A percentile compares a stretch with the other conserved stretches of the same genome.
phyloP scores from a whole-genome alignment of 2,329 filamentous ascomycete species.

The Alternaria triticina region DNA sequence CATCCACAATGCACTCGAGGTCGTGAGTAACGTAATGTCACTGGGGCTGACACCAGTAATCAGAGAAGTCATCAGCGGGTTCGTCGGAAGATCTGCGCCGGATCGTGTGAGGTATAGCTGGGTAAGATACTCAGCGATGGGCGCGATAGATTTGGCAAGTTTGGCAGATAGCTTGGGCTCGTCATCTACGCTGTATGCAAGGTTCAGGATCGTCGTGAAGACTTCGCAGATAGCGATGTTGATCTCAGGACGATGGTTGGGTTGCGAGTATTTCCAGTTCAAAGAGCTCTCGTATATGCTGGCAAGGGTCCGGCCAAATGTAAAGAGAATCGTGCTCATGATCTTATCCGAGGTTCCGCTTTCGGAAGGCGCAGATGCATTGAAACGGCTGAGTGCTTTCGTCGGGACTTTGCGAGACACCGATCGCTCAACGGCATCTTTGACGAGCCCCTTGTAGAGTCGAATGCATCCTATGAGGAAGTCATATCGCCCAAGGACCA shows the following conservation, averaged over 20 bases:
- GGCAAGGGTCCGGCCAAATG: constrained; percentile 76
- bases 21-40: constrained; percentile 55
- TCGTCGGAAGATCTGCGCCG: constrained; percentile 73
- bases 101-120: constrained; percentile 77
- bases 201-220: constrained; percentile 74
- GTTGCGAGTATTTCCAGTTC: constrained; percentile 80
- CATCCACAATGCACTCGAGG: constrained; percentile 53
- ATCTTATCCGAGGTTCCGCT: constrained; percentile 80
- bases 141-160: constrained; percentile 69
- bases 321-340: constrained; percentile 72
- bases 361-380: constrained; percentile 59
- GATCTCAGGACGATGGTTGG: constrained; percentile 72
- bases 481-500: constrained; percentile 75
- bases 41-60: constrained; percentile 56
- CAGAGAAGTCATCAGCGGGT: constrained; percentile 76
- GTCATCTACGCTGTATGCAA: constrained; percentile 77
- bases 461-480: constrained; percentile 76
- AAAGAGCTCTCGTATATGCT: constrained; percentile 86
- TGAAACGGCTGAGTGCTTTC: constrained; percentile 59
- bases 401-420: constrained; percentile 68
- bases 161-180: constrained; percentile 55
- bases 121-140: constrained; percentile 76
- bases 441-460: constrained; percentile 76
- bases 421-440: constrained; percentile 74
- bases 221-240: constrained; percentile 71